A percentile compares a stretch with the other conserved stretches of the same genome.
phyloP scores from a whole-genome alignment of 805 yeast species.

The Sugiyamaella mastotermitis region DNA sequence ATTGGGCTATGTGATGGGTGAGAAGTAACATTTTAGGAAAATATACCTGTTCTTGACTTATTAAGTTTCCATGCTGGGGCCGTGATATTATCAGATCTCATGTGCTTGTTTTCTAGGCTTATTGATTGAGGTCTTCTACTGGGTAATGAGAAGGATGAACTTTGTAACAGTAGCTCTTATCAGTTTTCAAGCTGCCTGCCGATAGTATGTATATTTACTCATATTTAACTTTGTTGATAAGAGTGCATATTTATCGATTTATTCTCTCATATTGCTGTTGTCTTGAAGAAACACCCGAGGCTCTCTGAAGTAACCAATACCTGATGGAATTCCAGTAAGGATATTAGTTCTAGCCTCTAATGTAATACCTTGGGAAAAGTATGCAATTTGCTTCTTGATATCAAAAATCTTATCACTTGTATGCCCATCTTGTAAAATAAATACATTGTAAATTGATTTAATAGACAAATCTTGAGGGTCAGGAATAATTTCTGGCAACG shows the following conservation, averaged over 20 bases:
- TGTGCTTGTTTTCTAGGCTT: too few species aligned
- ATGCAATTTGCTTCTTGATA: slow-evolving; percentile 38
- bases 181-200: too few species aligned
- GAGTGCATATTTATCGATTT: not conserved
- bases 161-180: too few species aligned
- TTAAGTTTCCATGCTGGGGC: too few species aligned
- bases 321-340: slow-evolving; percentile 52
- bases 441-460: slow-evolving; percentile 37
- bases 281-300: slow-evolving; percentile 36
- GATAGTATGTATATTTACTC: not conserved
- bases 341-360: slow-evolving; percentile 48
- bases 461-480: slow-evolving; percentile 33
- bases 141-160: too few species aligned
- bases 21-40: too few species aligned
- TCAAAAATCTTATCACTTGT: slow-evolving; percentile 41
- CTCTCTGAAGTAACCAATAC: slow-evolving; percentile 41
- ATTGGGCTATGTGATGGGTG: too few species aligned
- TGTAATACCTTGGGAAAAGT: slow-evolving; percentile 46
- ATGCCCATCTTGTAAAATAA: slow-evolving; percentile 20
- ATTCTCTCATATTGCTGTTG: slow-evolving; percentile 36
- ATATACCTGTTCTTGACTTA: too few species aligned
- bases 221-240: slow-evolving; percentile 1
- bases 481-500: slow-evolving; percentile 29
- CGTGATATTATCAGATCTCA: too few species aligned
- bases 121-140: too few species aligned